Percentiles rank a stretch among this genome's conserved stretches.
Conservation (phyloP, 2,329 filamentous ascomycete genomes). For the Talaromyces albobiverticillius region DNA sequence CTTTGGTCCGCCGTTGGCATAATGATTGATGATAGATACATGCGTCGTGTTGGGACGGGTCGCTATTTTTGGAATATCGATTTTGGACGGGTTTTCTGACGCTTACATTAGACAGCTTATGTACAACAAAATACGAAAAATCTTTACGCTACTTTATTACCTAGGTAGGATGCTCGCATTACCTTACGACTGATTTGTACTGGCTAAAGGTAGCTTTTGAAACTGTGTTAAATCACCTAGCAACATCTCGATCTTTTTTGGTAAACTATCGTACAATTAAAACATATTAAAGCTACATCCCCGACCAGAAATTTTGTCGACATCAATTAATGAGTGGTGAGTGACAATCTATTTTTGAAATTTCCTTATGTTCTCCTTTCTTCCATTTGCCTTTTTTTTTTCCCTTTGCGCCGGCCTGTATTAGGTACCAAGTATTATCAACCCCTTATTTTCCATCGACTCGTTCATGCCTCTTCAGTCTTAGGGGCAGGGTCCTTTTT, state of each 20-base stretch:
- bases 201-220: no score
- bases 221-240: background rate
- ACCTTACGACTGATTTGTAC: background rate
- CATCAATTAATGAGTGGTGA: background rate
- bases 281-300: background rate
- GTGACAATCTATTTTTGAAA: background rate
- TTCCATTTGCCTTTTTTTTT: background rate
- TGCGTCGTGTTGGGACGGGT: no score
- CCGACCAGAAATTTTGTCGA: background rate
- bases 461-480: background rate
- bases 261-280: background rate
- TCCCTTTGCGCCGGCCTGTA: no score
- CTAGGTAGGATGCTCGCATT: background rate
- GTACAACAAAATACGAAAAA: no score
- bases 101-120: no score
- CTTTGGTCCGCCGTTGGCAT: background rate
- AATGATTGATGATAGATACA: background rate
- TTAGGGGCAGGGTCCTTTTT: slow-evolving; percentile 17
- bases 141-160: no score
- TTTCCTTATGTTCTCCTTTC: background rate
- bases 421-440: no score
- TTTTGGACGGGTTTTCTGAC: no score
- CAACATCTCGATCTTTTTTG: background rate
- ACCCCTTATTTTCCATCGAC: background rate
- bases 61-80: background rate